A percentile compares a stretch with the other conserved stretches of the same genome.
These are phyloP conservation scores for Neurospora intermedia DNA, from an alignment of 495 filamentous ascomycete species.

Conservation along the genomic window DNA sequence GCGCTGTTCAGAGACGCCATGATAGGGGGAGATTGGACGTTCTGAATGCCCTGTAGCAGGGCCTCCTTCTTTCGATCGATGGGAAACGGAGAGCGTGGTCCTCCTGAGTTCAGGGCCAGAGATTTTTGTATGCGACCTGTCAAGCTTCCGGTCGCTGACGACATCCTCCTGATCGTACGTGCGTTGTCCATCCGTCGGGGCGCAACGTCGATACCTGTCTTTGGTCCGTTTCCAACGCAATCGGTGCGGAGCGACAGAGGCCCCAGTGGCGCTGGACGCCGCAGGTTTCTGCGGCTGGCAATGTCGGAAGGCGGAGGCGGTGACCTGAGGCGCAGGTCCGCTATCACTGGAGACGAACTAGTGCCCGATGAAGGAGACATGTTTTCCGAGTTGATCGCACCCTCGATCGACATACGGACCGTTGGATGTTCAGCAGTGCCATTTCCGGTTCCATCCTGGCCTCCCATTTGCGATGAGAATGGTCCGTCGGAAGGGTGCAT, in stretches of 20 bases:
- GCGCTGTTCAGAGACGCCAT: constrained; percentile 22
- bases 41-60: constrained; percentile 25
- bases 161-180: constrained; percentile 37
- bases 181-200: constrained; percentile 25
- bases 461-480: constrained; percentile 17
- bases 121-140: constrained; percentile 33
- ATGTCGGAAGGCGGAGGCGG: constrained; percentile 38
- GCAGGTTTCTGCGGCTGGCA: constrained; percentile 35
- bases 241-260: constrained; percentile 24
- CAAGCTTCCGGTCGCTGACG: constrained; percentile 28
- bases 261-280: constrained; percentile 31
- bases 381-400: constrained; percentile 11
- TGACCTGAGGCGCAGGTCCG: constrained; percentile 29
- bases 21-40: constrained; percentile 22
- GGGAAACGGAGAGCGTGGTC: constrained; percentile 33
- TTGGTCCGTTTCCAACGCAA: constrained; percentile 24
- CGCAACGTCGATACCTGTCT: constrained; percentile 26
- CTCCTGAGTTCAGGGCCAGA: constrained; percentile 16
- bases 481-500: constrained; percentile 6
- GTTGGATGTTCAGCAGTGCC: constrained; percentile 2
- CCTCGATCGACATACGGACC: constrained; percentile 11
- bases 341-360: constrained; percentile 12
- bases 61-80: constrained; percentile 33
- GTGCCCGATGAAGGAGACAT: constrained; percentile 21
- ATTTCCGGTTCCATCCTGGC: not conserved